phyloP scores from a whole-genome alignment of 2,329 filamentous ascomycete species.

The Arthrobotrys sphaeroides region DNA sequence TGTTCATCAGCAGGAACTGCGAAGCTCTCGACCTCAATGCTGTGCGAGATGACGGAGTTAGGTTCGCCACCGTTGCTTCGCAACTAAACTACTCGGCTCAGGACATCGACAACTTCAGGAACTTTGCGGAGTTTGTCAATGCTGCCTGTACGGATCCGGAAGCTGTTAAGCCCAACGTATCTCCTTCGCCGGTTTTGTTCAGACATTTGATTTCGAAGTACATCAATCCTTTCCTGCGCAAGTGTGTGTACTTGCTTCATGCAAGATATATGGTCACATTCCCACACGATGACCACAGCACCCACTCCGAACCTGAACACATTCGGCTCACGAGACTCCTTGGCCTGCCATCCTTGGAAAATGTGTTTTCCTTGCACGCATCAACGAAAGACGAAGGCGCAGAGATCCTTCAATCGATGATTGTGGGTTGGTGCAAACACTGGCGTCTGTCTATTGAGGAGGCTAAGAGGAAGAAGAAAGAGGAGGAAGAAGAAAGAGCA shows the following conservation, averaged over 20 bases:
- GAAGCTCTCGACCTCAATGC: conserved; percentile 34
- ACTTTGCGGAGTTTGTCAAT: conserved; percentile 36
- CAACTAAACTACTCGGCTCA: conserved; percentile 26
- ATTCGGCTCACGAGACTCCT: conserved; percentile 80
- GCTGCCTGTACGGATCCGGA: conserved; percentile 13
- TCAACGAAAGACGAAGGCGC: conserved; percentile 61
- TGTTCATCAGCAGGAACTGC: conserved; percentile 64
- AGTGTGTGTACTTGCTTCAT: conserved; percentile 82
- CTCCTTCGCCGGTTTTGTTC: conserved; percentile 52
- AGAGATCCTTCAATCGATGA: conserved; percentile 64
- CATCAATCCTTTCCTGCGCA: conserved; percentile 87
- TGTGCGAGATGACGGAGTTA: conserved; percentile 15
- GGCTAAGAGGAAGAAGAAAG: conserved; percentile 44
- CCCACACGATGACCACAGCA: conserved; percentile 67
- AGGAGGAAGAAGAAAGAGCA: conserved; percentile 48
- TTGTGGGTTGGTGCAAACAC: conserved; percentile 60
- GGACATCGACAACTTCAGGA: conserved; percentile 34
- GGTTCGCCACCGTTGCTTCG: conserved; percentile 9
- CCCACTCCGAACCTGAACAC: conserved; percentile 72
- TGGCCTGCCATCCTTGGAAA: conserved; percentile 78
- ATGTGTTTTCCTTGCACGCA: conserved; percentile 73
- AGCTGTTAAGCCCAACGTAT: not conserved
- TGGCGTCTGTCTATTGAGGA: conserved; percentile 44
- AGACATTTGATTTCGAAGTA: conserved; percentile 73
- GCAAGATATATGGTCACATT: conserved; percentile 90